Evolutionary conservation across 108 stramenopile species (phyloP).

Genomic region (Conticribra guillardii): DNA sequence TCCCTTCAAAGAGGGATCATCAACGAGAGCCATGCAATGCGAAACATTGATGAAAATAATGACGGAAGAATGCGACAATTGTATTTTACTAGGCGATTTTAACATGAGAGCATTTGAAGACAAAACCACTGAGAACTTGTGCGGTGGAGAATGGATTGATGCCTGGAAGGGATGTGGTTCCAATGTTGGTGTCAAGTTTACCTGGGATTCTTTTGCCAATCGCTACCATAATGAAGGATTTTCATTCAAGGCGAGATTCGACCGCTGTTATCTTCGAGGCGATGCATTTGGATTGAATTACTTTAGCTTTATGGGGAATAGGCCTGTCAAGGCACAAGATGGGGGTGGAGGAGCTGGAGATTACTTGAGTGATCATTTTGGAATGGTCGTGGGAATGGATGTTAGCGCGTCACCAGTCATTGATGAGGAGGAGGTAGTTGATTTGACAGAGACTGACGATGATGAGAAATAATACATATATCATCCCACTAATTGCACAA

Average conservation of each 20-base stretch:
- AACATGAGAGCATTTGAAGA: slow-evolving; percentile 47
- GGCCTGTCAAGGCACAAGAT: slow-evolving; percentile 12
- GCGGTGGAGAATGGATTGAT: slow-evolving; percentile 29
- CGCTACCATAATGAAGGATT: slow-evolving; percentile 36
- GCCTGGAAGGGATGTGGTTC: slow-evolving; percentile 42
- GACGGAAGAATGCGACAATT: slow-evolving; percentile 23
- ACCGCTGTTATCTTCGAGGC: slow-evolving; percentile 38
- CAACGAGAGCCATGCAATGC: slow-evolving; percentile 23
- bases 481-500: no score
- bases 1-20: slow-evolving; percentile 29
- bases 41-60: slow-evolving; percentile 13
- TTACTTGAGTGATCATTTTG: slow-evolving; percentile 50
- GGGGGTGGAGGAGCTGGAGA: slow-evolving; percentile 16
- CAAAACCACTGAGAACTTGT: slow-evolving; percentile 8
- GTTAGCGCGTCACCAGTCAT: background rate
- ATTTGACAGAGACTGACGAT: no score
- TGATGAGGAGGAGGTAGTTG: background rate
- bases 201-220: slow-evolving; percentile 42
- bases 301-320: slow-evolving; percentile 40
- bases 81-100: slow-evolving; percentile 41
- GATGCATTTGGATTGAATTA: slow-evolving; percentile 15
- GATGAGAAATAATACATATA: no score
- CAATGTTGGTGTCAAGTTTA: slow-evolving; percentile 11
- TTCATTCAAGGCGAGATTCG: slow-evolving; percentile 37
- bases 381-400: slow-evolving; percentile 30